These are phyloP conservation scores for Phaeosphaeria sp. DNA, from an alignment of 2,329 filamentous ascomycete genomes.

Conservation along the genomic window DNA sequence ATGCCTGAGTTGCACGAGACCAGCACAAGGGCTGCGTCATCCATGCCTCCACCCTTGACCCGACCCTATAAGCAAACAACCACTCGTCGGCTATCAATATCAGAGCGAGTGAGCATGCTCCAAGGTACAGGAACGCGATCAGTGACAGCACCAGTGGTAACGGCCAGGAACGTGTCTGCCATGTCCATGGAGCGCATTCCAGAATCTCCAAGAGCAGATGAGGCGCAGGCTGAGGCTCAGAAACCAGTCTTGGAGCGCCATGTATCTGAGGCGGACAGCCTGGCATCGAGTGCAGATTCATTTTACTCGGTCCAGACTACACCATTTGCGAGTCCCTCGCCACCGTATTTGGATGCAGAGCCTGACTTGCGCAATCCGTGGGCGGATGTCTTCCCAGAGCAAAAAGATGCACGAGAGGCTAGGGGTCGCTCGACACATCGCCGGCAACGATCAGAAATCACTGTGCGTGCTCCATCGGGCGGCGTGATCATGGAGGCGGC, in stretches of 20 bases:
- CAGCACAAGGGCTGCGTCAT: not conserved
- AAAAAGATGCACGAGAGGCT: constrained; percentile 24
- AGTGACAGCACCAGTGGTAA: constrained; percentile 30
- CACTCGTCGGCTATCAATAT: constrained; percentile 31
- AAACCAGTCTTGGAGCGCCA: constrained; percentile 26
- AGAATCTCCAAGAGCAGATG: constrained; percentile 14
- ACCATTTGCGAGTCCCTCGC: constrained; percentile 33
- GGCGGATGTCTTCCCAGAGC: constrained; percentile 17
- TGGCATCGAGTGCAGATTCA: constrained; percentile 45
- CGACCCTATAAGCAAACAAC: constrained; percentile 18
- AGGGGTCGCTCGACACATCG: constrained; percentile 43
- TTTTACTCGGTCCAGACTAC: constrained; percentile 45
- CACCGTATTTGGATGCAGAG: constrained; percentile 41
- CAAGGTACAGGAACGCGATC: constrained; percentile 38
- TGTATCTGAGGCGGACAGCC: constrained; percentile 40
- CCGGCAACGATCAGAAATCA: constrained; percentile 46
- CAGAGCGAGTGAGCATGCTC: constrained; percentile 41
- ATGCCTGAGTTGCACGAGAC: constrained; percentile 24
- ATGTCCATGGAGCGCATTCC: constrained; percentile 26
- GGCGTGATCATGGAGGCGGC: constrained; percentile 18
- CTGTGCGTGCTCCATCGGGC: constrained; percentile 35
- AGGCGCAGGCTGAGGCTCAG: constrained; percentile 8
- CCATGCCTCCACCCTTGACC: not conserved
- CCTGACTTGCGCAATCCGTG: constrained; percentile 37
- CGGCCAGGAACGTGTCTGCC: not conserved